These are phyloP conservation scores for Venturiaceae sp. DNA, from an alignment of 2,329 filamentous ascomycete genomes.

Conservation along the genomic window DNA sequence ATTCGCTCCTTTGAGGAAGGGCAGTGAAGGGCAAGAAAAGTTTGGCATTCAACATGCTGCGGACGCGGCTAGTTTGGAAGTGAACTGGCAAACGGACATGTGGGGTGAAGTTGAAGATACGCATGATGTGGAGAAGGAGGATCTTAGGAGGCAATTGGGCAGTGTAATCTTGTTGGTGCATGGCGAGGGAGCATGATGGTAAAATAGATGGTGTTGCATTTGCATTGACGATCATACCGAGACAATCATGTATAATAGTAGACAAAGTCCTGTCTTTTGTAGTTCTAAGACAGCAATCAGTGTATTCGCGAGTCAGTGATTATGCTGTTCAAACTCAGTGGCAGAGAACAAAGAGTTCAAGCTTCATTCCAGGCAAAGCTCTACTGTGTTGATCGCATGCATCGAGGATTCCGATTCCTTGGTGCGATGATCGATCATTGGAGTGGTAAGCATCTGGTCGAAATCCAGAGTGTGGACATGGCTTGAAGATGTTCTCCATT, in stretches of 20 bases:
- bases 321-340: too few relatives aligned
- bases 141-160: constrained; percentile 77
- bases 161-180: constrained; percentile 74
- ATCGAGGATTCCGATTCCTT: too few relatives aligned
- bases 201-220: not conserved
- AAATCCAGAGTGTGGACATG: too few relatives aligned
- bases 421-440: too few relatives aligned
- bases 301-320: too few relatives aligned
- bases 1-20: constrained; percentile 42
- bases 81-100: constrained; percentile 77
- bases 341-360: too few relatives aligned
- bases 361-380: too few relatives aligned
- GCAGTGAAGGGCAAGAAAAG: constrained; percentile 21
- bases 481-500: too few relatives aligned
- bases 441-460: too few relatives aligned
- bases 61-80: constrained; percentile 68
- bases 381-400: too few relatives aligned
- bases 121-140: constrained; percentile 91
- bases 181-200: constrained; percentile 12
- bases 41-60: constrained; percentile 83
- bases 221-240: not conserved
- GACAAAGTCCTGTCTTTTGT: not conserved
- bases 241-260: not conserved
- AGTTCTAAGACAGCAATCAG: too few relatives aligned
- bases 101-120: constrained; percentile 99